A percentile compares a stretch with the other conserved stretches of the same genome.
Conservation (phyloP, 176 grass and related monocot genomes). For the Triticum urartu region DNA sequence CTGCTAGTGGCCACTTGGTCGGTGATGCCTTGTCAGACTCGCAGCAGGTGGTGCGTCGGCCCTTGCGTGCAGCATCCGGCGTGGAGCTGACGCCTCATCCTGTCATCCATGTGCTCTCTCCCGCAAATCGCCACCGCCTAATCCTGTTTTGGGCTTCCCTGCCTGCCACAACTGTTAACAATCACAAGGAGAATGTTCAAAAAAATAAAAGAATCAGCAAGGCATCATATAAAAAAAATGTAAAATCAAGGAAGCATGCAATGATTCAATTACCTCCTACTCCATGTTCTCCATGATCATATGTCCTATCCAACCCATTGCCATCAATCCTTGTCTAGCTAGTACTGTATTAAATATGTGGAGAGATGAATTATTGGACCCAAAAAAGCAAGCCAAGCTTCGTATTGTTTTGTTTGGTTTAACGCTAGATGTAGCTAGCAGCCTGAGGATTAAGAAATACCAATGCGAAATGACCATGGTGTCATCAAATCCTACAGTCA, state of each 20-base stretch:
- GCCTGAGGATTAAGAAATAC: background rate
- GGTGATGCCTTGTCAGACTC: background rate
- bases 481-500: too few relatives aligned
- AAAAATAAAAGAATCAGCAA: background rate
- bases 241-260: background rate
- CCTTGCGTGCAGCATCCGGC: background rate
- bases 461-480: too few relatives aligned
- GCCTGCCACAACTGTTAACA: background rate
- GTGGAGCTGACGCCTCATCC: background rate
- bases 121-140: background rate
- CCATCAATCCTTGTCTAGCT: background rate
- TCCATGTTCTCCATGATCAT: background rate
- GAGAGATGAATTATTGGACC: background rate
- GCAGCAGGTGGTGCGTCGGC: background rate
- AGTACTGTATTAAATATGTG: background rate
- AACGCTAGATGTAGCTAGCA: background rate
- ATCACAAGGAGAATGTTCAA: background rate
- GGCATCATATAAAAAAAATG: background rate
- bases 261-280: background rate
- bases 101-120: background rate
- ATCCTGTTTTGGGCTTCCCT: background rate
- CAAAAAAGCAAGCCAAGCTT: background rate
- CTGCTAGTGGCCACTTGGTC: background rate
- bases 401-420: background rate
- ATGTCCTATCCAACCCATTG: background rate